phyloP scores from a whole-genome alignment of 1,139 yeast species.

The Diutina scorzettiae region DNA sequence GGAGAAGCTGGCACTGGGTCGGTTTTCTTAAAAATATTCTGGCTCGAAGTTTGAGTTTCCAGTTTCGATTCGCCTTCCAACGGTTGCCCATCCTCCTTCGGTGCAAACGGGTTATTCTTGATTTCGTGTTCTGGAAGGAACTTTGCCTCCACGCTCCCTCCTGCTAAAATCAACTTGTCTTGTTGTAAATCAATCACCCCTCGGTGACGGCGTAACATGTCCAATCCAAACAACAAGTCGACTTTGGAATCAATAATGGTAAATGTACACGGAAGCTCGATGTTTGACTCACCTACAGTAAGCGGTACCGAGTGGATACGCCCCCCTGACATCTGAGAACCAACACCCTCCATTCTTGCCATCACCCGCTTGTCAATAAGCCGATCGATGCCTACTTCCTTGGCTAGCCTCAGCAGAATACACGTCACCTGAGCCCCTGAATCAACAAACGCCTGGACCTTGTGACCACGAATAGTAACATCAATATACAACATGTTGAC shows the following conservation, averaged over 20 bases:
- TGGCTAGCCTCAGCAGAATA: slow-evolving; percentile 67
- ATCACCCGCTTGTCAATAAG: slow-evolving; percentile 71
- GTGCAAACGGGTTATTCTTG: slow-evolving; percentile 22
- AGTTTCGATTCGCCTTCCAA: not conserved
- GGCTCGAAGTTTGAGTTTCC: slow-evolving; percentile 10
- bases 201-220: slow-evolving; percentile 80
- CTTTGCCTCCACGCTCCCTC: slow-evolving; percentile 38
- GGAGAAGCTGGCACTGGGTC: not conserved
- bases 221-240: slow-evolving; percentile 56
- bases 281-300: slow-evolving; percentile 46
- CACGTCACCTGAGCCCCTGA: slow-evolving; percentile 93
- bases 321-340: slow-evolving; percentile 68
- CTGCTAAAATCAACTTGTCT: slow-evolving; percentile 63
- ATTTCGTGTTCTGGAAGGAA: slow-evolving; percentile 70
- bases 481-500: slow-evolving; percentile 79
- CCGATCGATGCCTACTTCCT: slow-evolving; percentile 54
- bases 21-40: not conserved
- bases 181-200: slow-evolving; percentile 66
- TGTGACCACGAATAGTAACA: slow-evolving; percentile 64
- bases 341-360: slow-evolving; percentile 88
- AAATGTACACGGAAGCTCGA: slow-evolving; percentile 64
- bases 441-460: slow-evolving; percentile 88
- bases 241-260: slow-evolving; percentile 70
- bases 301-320: slow-evolving; percentile 84
- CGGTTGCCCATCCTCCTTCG: not conserved